These are phyloP conservation scores for Erythrophleum ivorense DNA, from an alignment of 331 rosid species.

Conservation along the genomic window DNA sequence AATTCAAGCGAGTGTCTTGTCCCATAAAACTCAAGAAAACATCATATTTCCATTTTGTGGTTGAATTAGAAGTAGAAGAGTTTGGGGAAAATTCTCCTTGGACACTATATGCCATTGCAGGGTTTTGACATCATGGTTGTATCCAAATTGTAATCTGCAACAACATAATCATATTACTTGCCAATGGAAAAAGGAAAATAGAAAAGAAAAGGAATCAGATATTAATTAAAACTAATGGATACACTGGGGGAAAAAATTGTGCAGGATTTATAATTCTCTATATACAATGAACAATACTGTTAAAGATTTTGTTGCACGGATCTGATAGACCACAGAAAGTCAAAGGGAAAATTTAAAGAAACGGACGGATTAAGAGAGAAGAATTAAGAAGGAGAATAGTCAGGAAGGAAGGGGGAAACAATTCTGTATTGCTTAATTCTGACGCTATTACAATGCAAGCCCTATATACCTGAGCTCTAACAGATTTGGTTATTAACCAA, in stretches of 20 bases:
- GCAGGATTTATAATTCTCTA: too few species aligned
- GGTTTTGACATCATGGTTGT: neutral
- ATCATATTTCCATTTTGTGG: neutral
- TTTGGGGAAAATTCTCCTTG: neutral
- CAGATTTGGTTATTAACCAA: too few species aligned
- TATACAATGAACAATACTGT: too few species aligned
- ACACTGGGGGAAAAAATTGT: neutral
- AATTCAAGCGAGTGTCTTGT: neutral
- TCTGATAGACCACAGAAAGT: too few species aligned
- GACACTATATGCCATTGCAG: neutral
- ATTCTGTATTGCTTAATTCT: too few species aligned
- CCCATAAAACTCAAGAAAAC: slow-evolving; percentile 9
- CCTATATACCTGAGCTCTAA: too few species aligned
- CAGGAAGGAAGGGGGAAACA: too few species aligned
- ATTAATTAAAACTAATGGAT: neutral
- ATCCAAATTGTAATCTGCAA: neutral
- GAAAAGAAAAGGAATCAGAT: neutral
- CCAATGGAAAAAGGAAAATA: too few species aligned
- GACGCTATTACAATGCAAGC: too few species aligned
- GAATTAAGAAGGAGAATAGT: too few species aligned
- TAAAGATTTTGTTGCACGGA: neutral
- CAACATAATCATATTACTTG: neutral
- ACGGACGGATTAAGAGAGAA: too few species aligned
- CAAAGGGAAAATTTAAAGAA: too few species aligned
- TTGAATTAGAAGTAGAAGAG: neutral